Conservation (phyloP, 129 eudicot species). For the Sambucus nigra region DNA sequence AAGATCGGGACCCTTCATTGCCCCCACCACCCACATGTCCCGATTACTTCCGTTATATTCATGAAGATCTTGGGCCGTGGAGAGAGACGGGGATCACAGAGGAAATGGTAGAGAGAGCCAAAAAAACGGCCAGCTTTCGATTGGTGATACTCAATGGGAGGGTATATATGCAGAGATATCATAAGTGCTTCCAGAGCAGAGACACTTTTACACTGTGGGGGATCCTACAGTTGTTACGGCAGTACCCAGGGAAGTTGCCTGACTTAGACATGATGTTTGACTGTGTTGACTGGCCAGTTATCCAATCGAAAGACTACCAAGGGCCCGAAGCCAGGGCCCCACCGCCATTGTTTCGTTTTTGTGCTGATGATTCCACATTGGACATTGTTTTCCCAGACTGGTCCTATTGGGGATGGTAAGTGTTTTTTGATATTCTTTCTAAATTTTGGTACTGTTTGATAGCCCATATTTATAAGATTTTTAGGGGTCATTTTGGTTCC, state of each 20-base stretch:
- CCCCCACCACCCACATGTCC: slow-evolving; percentile 44
- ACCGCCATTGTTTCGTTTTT: slow-evolving; percentile 77
- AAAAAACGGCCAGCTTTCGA: slow-evolving; percentile 65
- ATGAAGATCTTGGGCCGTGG: slow-evolving; percentile 83
- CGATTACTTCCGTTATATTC: slow-evolving; percentile 64
- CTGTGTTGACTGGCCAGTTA: slow-evolving; percentile 69
- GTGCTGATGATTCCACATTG: slow-evolving; percentile 42
- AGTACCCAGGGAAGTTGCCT: slow-evolving; percentile 79
- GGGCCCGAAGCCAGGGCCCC: slow-evolving; percentile 36
- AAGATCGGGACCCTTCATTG: slow-evolving; percentile 15
- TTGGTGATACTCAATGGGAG: slow-evolving; percentile 56
- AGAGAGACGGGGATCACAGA: slow-evolving; percentile 53
- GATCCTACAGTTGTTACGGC: too few relatives aligned
- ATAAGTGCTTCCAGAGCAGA: slow-evolving; percentile 43
- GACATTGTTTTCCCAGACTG: slow-evolving; percentile 86
- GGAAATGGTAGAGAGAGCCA: too few relatives aligned
- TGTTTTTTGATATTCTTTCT: too few relatives aligned
- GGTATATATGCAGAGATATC: slow-evolving; percentile 52
- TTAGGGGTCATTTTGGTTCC: too few relatives aligned
- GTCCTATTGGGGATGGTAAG: slow-evolving; percentile 98
- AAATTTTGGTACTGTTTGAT: too few relatives aligned
- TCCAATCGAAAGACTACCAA: slow-evolving; percentile 16
- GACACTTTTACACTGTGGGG: slow-evolving; percentile 86
- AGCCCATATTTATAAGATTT: too few relatives aligned
- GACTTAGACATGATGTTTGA: slow-evolving; percentile 84